Conservation (phyloP, 2,329 filamentous ascomycete species). For the Microdochium trichocladiopsis region DNA sequence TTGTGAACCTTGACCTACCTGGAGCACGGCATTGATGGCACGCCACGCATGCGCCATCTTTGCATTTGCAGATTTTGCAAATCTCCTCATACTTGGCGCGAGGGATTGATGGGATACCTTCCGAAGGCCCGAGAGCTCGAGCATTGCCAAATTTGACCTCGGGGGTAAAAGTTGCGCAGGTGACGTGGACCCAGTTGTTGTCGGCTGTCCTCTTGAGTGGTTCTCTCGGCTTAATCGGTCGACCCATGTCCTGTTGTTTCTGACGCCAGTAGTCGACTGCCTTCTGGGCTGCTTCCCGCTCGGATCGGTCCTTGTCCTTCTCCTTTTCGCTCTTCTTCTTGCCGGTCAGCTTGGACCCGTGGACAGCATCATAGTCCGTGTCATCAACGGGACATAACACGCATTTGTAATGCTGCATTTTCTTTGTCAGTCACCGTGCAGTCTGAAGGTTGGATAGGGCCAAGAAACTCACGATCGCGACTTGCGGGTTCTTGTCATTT, state of each 20-base stretch:
- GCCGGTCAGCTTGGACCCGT: constrained; percentile 69
- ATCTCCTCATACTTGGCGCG: constrained; percentile 64
- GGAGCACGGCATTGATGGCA: constrained; percentile 67
- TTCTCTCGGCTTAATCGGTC: constrained; percentile 78
- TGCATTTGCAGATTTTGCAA: constrained; percentile 78
- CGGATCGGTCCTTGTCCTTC: constrained; percentile 76
- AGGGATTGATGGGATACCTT: constrained; percentile 82
- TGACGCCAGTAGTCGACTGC: constrained; percentile 77
- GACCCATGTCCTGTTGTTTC: constrained; percentile 76
- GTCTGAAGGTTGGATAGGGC: neutral
- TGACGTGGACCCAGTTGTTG: constrained; percentile 97
- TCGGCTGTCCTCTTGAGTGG: constrained; percentile 88
- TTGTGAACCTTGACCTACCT: constrained; percentile 23
- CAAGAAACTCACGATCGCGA: constrained; percentile 68
- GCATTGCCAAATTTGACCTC: constrained; percentile 91
- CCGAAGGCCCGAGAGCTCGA: constrained; percentile 73
- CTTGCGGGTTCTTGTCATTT: constrained; percentile 86
- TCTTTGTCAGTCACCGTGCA: constrained; percentile 17
- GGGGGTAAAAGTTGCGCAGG: constrained; percentile 84
- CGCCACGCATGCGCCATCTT: constrained; percentile 69
- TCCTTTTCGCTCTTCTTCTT: constrained; percentile 91
- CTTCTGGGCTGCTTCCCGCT: constrained; percentile 75
- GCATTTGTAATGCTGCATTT: constrained; percentile 72
- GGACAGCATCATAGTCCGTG: constrained; percentile 77
- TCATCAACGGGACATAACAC: constrained; percentile 80